Percentiles rank a stretch among this genome's conserved stretches.
phyloP scores from a whole-genome alignment of 2,329 filamentous ascomycete species.

The Microdochium trichocladiopsis region DNA sequence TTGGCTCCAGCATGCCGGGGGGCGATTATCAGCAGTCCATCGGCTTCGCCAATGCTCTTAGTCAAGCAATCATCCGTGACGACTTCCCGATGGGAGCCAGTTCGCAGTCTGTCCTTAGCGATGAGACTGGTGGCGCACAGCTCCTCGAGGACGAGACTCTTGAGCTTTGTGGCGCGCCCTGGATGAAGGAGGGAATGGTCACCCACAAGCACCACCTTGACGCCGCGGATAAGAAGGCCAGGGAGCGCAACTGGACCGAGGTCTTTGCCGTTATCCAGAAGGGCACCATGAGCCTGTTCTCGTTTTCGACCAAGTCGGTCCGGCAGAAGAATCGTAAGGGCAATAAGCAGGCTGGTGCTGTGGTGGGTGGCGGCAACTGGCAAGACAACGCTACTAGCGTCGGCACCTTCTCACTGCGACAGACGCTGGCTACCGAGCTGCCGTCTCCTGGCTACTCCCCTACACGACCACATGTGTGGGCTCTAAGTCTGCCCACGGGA shows the following conservation, averaged over 20 bases:
- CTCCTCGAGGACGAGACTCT: conserved; percentile 89
- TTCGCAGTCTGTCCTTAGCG: conserved; percentile 46
- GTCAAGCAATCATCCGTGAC: conserved; percentile 92
- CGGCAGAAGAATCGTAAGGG: conserved; percentile 54
- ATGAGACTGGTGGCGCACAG: conserved; percentile 51
- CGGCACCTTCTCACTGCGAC: conserved; percentile 79
- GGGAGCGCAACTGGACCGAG: conserved; percentile 89
- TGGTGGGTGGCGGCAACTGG: conserved; percentile 95
- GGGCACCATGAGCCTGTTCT: conserved; percentile 89
- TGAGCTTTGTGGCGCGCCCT: conserved; percentile 88
- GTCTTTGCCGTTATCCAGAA: conserved; percentile 96
- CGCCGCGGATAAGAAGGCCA: conserved; percentile 81
- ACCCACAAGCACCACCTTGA: conserved; percentile 97
- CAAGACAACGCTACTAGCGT: conserved; percentile 91
- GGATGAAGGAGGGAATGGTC: conserved; percentile 94
- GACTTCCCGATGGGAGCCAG: conserved; percentile 54
- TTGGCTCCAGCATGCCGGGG: conserved; percentile 67
- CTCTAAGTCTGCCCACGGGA: conserved; percentile 82
- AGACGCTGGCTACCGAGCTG: conserved; percentile 85
- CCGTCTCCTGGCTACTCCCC: conserved; percentile 92
- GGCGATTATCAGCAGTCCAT: conserved; percentile 93
- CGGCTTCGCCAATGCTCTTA: conserved; percentile 93
- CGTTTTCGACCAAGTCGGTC: conserved; percentile 78
- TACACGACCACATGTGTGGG: conserved; percentile 85
- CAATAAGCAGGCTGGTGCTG: conserved; percentile 45